Evolutionary conservation across 139 green algal species (phyloP).

Genomic region (Chlorella sp.): DNA sequence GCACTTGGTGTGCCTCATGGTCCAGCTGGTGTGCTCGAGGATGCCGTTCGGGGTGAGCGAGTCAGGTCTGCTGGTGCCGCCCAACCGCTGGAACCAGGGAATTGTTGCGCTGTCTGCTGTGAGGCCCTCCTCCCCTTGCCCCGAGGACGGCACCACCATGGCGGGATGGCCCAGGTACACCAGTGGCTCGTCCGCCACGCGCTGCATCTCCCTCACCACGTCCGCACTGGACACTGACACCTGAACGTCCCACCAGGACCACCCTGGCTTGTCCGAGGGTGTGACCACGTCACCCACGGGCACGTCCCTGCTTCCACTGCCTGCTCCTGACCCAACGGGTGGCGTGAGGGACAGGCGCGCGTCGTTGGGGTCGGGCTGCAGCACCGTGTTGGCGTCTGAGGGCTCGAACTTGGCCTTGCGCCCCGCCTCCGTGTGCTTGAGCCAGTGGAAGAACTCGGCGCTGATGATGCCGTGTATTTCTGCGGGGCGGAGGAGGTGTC

Average conservation of each 20-base stretch:
- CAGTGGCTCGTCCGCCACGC: not conserved
- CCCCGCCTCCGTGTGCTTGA: not conserved
- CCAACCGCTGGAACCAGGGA: not conserved
- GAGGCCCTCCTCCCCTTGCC: no score
- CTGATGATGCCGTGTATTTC: not conserved
- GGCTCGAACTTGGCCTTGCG: not conserved
- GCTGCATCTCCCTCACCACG: not conserved
- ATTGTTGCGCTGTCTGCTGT: no score
- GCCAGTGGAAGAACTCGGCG: not conserved
- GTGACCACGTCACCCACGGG: not conserved
- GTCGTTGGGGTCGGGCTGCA: not conserved
- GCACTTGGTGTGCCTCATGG: not conserved
- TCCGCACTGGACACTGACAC: not conserved
- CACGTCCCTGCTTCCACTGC: not conserved
- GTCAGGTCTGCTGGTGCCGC: no score
- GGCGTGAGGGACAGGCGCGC: not conserved
- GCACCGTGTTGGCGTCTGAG: not conserved
- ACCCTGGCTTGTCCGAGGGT: not conserved
- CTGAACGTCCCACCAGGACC: not conserved
- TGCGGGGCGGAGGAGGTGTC: no score
- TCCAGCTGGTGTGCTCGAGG: no score
- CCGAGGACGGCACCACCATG: not conserved
- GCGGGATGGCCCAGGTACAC: not conserved
- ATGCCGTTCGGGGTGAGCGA: no score
- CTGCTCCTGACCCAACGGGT: not conserved